Base-by-base conservation (phyloP, 78 protist species). In the Thecamonas trahens region DNA sequence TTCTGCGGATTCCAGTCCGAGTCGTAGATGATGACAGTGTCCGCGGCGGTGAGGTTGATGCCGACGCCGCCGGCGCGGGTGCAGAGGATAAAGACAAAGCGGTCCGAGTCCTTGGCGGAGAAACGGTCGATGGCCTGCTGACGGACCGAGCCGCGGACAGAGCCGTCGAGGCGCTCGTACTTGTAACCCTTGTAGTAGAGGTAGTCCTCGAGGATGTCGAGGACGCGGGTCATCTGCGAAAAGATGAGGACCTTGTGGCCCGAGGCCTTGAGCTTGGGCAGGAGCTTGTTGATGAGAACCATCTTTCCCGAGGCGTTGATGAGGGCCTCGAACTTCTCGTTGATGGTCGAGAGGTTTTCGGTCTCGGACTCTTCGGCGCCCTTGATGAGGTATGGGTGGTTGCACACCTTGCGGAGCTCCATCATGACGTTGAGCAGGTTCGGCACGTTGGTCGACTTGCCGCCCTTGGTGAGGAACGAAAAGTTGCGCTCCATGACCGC, bases 21-120 rank as follows among this genome's bases (percentile, higher is more conserved):
- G 70, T 97, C 99, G 65, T 83, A 94, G 65, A 97, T 91, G 76
- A 97, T 76, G 55, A 94, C 97, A 4, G 97, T 94, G 72, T 96
- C 97, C 3, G 99, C 98, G 5, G 97, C 85, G 0, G 85, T 70
- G 35, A 96, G 82, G 68, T 94, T 96, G 82, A 96, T 91, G 66
- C 99, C 99, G 17, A 92, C 65, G 6, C 99, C 99, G 59, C 99
- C 99, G 2, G 99, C 99, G 11, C 91, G 63, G 13, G 99, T 96
- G 55, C 88, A 92, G 35, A 94, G 82, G 29, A 96, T 73, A 61
- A 96, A 96, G 35, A 89, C 90, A 35, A 89, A 90, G 3, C 84
- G 24, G 32, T 86, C 83, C 3, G 82, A 73, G 61, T 76, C 87
- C 24, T 55, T 49, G 34, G 50, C 13, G 0, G 29, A 45, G 64